These are phyloP conservation scores for Cubamyces sp. DNA, from an alignment of 768 basidiomycete species.

Conservation along the genomic window DNA sequence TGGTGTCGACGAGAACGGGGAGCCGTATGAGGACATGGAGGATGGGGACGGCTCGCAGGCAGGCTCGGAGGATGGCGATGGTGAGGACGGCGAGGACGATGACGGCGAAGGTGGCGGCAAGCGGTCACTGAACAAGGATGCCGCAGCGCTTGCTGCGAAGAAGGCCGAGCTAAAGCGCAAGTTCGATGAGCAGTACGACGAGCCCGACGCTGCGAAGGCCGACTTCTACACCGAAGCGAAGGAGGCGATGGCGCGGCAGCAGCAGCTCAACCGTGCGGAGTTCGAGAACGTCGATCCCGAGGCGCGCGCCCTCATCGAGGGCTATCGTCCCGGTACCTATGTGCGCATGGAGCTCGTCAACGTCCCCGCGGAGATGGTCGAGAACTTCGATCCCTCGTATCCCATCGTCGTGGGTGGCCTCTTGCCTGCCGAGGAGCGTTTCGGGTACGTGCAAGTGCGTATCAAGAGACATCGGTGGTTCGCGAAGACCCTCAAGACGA, in stretches of 20 bases:
- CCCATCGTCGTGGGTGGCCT: constrained; percentile 94
- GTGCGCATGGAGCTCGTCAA: constrained; percentile 86
- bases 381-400: constrained; percentile 89
- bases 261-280: constrained; percentile 81
- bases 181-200: constrained; percentile 97
- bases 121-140: constrained; percentile 29
- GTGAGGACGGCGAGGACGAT: constrained; percentile 39
- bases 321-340: constrained; percentile 88
- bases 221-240: constrained; percentile 94
- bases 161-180: constrained; percentile 92
- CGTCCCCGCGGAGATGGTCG: constrained; percentile 91
- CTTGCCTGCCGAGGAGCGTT: constrained; percentile 85
- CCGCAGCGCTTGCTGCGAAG: constrained; percentile 72
- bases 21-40: constrained; percentile 44
- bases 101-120: constrained; percentile 41
- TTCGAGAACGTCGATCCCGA: constrained; percentile 80
- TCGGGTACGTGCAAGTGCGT: constrained; percentile 93
- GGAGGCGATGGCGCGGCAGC: constrained; percentile 86
- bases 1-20: constrained; percentile 42
- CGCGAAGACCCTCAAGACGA: constrained; percentile 88
- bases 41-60: constrained; percentile 34
- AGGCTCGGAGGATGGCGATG: constrained; percentile 46
- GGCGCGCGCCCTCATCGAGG: constrained; percentile 83
- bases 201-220: constrained; percentile 73
- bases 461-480: constrained; percentile 98